phyloP scores from a whole-genome alignment of 306 rosid species.

The Sechiopsis laciniata region DNA sequence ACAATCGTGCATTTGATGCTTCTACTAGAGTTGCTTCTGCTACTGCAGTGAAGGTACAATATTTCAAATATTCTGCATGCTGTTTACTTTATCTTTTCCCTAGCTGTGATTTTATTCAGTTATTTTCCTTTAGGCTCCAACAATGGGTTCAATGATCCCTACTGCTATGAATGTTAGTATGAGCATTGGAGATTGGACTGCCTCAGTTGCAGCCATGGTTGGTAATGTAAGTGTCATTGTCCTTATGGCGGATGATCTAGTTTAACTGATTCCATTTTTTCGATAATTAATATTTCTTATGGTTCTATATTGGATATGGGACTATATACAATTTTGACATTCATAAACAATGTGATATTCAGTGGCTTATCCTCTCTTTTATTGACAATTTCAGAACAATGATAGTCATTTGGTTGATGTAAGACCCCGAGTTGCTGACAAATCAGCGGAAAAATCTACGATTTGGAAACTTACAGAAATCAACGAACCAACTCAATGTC shows the following conservation, averaged over 20 bases:
- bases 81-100: constrained; percentile 19
- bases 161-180: constrained; percentile 62
- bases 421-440: constrained; percentile 89
- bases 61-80: constrained; percentile 22
- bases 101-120: constrained; percentile 29
- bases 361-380: constrained; percentile 11
- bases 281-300: not conserved
- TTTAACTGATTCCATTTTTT: not conserved
- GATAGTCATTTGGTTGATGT: constrained; percentile 75
- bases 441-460: constrained; percentile 75
- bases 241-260: not conserved
- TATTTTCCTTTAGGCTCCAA: constrained; percentile 43
- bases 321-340: constrained; percentile 5
- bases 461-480: constrained; percentile 86
- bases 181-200: constrained; percentile 73
- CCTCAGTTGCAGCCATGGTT: constrained; percentile 68
- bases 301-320: not conserved
- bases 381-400: constrained; percentile 52
- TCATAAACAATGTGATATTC: constrained; percentile 17
- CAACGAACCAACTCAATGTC: constrained; percentile 73
- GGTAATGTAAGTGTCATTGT: constrained; percentile 60
- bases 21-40: constrained; percentile 81
- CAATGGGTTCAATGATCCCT: constrained; percentile 60
- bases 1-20: constrained; percentile 81
- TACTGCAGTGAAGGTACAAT: constrained; percentile 77